Evolutionary conservation across 805 yeast species (phyloP), one percentile per base, ranked within the genome.

Genomic region (Teunomyces kruisii): DNA sequence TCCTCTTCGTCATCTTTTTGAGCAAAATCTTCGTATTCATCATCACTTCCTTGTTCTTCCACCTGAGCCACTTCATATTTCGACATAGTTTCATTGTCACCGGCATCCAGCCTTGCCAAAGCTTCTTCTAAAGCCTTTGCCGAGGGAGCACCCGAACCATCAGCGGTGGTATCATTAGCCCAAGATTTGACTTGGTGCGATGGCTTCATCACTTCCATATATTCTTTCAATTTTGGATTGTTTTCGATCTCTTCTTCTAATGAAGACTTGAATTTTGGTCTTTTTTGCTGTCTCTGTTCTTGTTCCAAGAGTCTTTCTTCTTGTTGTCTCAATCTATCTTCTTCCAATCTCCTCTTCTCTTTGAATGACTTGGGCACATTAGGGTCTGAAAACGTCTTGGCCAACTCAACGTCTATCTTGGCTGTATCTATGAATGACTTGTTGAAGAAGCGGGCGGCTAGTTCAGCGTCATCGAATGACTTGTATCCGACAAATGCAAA

Each of bases 401-500:
- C 99, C 43, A 85, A 57, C 32, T 81, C 81, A 10, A 94, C 98
- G 37, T 81, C 82, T 14, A 94, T 77, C 54, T 78, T 80, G 1
- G 95, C 75, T 1, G 97, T 90, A 57, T 88, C 94, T 46, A 94
- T 81, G 62, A 81, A 94, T 1, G 96, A 79, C 6, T 78, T 75
- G 66, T 94, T 74, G 64, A 86, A 91, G 64, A 78, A 89, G 39
- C 69, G 74, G 6, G 83, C 92, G 0, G 97, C 96, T 37, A 73
- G 77, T 40, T 75, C 79, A 1, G 99, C 98, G 56, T 87, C 96
- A 9, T 68, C 75, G 14, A 67, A 72, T n/a, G 81, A 73, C 56
- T 81, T 84, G 64, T 79, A 94, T 1, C 99, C 99, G 42, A 94
- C 73, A 57, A 94, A 94, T 6, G 96, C 98, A 73, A 94, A 94